These are phyloP conservation scores for Aureobasidium sp. DNA, from an alignment of 2,329 filamentous ascomycete species.

Conservation along the genomic window DNA sequence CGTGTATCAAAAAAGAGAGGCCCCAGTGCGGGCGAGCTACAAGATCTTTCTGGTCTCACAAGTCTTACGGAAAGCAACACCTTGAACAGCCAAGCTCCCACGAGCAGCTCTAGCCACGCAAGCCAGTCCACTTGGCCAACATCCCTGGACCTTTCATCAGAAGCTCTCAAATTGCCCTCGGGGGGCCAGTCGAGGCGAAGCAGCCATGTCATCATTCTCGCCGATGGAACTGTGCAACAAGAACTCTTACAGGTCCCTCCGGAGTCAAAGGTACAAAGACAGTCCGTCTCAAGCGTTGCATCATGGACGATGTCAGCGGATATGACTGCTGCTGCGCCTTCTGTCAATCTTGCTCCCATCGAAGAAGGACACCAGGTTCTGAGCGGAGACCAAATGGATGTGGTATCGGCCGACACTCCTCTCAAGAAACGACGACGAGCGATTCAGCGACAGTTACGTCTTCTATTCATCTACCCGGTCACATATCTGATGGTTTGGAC, in stretches of 20 bases:
- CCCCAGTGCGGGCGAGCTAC: not conserved
- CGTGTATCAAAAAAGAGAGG: slow-evolving; percentile 2
- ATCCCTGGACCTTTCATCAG: not conserved
- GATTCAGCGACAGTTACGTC: slow-evolving; percentile 61
- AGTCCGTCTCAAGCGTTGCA: slow-evolving; percentile 1
- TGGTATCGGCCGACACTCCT: slow-evolving; percentile 16
- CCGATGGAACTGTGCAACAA: not conserved
- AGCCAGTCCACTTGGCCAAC: slow-evolving; percentile 8
- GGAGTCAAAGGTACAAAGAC: not conserved
- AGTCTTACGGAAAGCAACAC: not conserved
- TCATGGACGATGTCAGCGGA: slow-evolving; percentile 8
- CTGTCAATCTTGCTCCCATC: slow-evolving; percentile 9
- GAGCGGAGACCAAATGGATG: not conserved
- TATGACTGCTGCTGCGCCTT: not conserved
- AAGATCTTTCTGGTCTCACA: slow-evolving; percentile 3
- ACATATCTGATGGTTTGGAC: slow-evolving; percentile 68
- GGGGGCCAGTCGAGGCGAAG: slow-evolving; percentile 5
- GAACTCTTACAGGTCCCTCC: not conserved
- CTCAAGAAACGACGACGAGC: slow-evolving; percentile 30
- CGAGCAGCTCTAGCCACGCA: not conserved
- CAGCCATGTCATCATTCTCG: not conserved
- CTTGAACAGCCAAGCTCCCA: not conserved
- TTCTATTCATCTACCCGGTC: slow-evolving; percentile 69
- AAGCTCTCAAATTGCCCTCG: not conserved
- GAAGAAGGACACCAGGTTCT: not conserved